phyloP scores from a whole-genome alignment of 176 grass and related monocot genomes.

The Secale cereale region DNA sequence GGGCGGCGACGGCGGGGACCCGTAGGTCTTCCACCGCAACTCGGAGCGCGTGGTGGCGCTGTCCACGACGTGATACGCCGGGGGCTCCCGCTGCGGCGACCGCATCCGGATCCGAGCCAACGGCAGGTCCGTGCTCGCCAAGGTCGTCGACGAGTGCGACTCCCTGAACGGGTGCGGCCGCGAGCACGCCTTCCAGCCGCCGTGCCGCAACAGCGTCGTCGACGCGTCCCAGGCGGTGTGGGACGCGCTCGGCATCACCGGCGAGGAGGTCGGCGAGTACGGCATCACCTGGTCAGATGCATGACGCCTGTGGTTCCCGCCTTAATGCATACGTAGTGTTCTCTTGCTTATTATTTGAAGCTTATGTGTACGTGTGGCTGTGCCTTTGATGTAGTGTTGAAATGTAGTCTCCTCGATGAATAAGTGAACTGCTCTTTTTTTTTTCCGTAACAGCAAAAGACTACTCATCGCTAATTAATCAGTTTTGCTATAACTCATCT shows the following conservation, averaged over 20 bases:
- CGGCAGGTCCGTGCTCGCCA: conserved; percentile 38
- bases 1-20: conserved; percentile 3
- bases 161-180: conserved; percentile 39
- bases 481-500: too few species aligned
- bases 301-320: neutral
- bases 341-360: too few species aligned
- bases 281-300: conserved; percentile 42
- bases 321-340: too few species aligned
- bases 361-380: neutral
- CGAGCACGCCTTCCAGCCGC: conserved; percentile 51
- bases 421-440: too few species aligned
- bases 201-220: conserved; percentile 48
- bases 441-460: too few species aligned
- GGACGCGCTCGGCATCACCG: conserved; percentile 31
- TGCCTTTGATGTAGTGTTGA: too few species aligned
- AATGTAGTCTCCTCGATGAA: too few species aligned
- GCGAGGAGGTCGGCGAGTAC: conserved; percentile 22
- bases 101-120: conserved; percentile 47
- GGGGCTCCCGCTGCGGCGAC: conserved; percentile 25
- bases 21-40: conserved; percentile 23
- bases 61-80: conserved; percentile 49
- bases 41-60: conserved; percentile 45
- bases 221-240: conserved; percentile 51
- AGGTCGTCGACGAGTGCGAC: conserved; percentile 71
- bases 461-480: too few species aligned